A percentile compares a stretch with the other conserved stretches of the same genome.
Conservation (phyloP, 164 flowering plant genomes). For the Paratinospora sagittata region DNA sequence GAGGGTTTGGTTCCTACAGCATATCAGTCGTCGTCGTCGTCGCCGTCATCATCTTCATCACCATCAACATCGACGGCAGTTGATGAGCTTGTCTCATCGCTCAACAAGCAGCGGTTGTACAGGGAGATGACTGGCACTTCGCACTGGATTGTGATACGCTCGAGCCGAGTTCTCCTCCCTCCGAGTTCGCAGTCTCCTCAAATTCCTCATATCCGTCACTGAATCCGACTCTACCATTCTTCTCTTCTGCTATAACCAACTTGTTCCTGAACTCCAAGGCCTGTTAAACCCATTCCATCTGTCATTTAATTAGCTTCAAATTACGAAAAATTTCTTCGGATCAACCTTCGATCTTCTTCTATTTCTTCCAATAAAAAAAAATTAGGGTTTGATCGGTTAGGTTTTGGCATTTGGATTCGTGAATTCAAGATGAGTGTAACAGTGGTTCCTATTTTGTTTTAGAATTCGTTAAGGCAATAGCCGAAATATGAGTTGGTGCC, state of each 20-base stretch:
- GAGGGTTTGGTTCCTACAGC: conserved; percentile 17
- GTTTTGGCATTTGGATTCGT: neutral
- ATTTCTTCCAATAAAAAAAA: too few species aligned
- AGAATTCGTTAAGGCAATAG: conserved; percentile 55
- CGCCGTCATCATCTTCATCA: too few species aligned
- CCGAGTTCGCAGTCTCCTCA: conserved; percentile 69
- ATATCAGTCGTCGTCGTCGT: conserved; percentile 6
- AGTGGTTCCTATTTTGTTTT: conserved; percentile 92
- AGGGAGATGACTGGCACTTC: conserved; percentile 88
- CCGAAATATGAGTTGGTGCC: conserved; percentile 42
- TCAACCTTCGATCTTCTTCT: too few species aligned
- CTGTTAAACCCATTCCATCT: too few species aligned
- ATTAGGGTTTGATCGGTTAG: too few species aligned
- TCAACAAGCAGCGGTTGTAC: conserved; percentile 50
- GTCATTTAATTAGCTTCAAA: too few species aligned
- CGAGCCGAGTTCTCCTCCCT: conserved; percentile 92
- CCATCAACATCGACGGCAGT: conserved; percentile 31
- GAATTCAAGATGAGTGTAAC: conserved; percentile 16
- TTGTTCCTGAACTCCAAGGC: conserved; percentile 74
- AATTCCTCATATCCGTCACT: conserved; percentile 73
- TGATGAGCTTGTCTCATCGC: conserved; percentile 54
- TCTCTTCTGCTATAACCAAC: conserved; percentile 66
- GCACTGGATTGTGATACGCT: conserved; percentile 76
- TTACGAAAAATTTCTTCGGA: too few species aligned
- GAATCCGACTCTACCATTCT: conserved; percentile 62